Evolutionary conservation across 768 basidiomycete species (phyloP).

Genomic region (Thelephora aurantiotincta): DNA sequence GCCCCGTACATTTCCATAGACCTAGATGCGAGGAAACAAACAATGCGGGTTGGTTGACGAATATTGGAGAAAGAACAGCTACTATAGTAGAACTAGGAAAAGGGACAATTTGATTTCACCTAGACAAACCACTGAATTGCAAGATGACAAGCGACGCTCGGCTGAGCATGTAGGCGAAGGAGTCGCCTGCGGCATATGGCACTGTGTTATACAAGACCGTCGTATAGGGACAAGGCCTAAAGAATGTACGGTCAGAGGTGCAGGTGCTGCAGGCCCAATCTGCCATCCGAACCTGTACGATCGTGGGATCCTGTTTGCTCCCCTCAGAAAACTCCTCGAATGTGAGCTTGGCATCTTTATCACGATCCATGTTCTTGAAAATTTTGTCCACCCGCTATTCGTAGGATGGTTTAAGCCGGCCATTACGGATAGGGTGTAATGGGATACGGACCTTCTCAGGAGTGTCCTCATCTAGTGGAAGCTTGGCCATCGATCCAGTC

Average conservation of each 20-base stretch:
- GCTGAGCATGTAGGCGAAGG: no score
- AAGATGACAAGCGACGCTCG: constrained; percentile 1
- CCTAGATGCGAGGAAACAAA: no score
- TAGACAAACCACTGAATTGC: neutral
- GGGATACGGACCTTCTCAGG: constrained; percentile 72
- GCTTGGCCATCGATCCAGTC: constrained; percentile 98
- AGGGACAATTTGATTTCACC: no score
- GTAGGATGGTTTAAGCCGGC: neutral
- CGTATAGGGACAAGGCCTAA: constrained; percentile 88
- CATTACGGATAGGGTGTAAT: no score
- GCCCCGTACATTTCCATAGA: no score
- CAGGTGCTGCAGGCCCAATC: constrained; percentile 3
- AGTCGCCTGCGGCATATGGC: no score
- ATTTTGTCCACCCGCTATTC: constrained; percentile 94
- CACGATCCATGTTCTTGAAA: constrained; percentile 92
- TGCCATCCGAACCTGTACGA: constrained; percentile 64
- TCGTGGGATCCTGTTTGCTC: constrained; percentile 97
- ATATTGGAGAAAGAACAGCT: no score
- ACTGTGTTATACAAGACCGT: constrained; percentile 62
- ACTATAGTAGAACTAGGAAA: no score
- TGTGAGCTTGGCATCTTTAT: constrained; percentile 86
- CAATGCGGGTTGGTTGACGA: no score
- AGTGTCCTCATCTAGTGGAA: constrained; percentile 98
- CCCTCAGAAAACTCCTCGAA: constrained; percentile 98
- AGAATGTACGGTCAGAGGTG: constrained; percentile 4